Conservation (phyloP, 2,329 filamentous ascomycete genomes). For the Mycosphaerella sp. region DNA sequence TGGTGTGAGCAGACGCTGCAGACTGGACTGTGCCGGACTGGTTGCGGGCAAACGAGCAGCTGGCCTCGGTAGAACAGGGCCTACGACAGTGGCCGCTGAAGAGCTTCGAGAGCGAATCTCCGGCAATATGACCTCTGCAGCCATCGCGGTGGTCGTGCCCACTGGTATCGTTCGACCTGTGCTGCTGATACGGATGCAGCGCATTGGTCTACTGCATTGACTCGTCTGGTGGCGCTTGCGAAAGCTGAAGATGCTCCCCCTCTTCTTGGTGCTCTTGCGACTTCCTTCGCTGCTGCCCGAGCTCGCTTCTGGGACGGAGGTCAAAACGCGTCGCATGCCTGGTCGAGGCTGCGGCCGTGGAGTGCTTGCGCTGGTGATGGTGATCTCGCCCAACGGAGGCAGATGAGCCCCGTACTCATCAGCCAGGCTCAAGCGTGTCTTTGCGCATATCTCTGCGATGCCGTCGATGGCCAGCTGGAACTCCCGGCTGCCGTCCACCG, state of each 20-base stretch:
- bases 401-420: slow-evolving; percentile 59
- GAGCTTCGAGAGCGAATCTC: slow-evolving; percentile 13
- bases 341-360: slow-evolving; percentile 22
- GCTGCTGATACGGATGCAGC: slow-evolving; percentile 26
- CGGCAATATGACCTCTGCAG: slow-evolving; percentile 13
- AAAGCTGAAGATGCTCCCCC: slow-evolving; percentile 25
- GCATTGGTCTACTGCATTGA: slow-evolving; percentile 16
- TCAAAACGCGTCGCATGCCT: slow-evolving; percentile 36
- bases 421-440: slow-evolving; percentile 55
- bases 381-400: slow-evolving; percentile 55
- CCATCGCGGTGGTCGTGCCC: slow-evolving; percentile 27
- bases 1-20: slow-evolving; percentile 17
- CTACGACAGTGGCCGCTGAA: slow-evolving; percentile 14
- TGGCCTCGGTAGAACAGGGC: slow-evolving; percentile 3
- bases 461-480: slow-evolving; percentile 54
- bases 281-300: slow-evolving; percentile 39
- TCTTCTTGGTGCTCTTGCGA: slow-evolving; percentile 22
- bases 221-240: slow-evolving; percentile 17
- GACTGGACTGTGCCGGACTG: slow-evolving; percentile 18
- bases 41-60: slow-evolving; percentile 1
- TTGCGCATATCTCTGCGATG: slow-evolving; percentile 58
- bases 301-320: slow-evolving; percentile 44
- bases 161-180: slow-evolving; percentile 29
- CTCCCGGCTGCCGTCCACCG: slow-evolving; percentile 44
- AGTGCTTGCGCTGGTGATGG: slow-evolving; percentile 21